phyloP scores from a whole-genome alignment of 1,284 basidiomycete genomes.

The Sporisorium graminicola region DNA sequence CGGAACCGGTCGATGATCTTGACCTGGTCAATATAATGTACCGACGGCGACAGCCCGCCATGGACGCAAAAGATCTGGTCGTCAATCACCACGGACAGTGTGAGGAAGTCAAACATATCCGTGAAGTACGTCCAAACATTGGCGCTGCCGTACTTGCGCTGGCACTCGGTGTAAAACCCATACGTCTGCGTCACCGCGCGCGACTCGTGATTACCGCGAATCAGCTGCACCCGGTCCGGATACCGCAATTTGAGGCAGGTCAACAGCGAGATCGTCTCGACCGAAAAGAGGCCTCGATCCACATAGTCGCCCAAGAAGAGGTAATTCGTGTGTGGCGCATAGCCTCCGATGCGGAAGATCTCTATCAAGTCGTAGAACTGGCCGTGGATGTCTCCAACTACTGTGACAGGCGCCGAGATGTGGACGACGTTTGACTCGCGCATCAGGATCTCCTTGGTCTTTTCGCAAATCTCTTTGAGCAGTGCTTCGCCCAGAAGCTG shows the following conservation, averaged over 20 bases:
- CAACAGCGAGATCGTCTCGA: conserved; percentile 96
- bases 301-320: conserved; percentile 90
- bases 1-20: conserved; percentile 98
- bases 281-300: conserved; percentile 95
- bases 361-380: conserved; percentile 99
- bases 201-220: conserved; percentile 97
- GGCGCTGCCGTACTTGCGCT: conserved; percentile 89
- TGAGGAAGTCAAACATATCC: conserved; percentile 99
- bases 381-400: conserved; percentile 98
- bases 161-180: conserved; percentile 98
- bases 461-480: conserved; percentile 69
- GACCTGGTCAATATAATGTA: conserved; percentile 99
- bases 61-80: conserved; percentile 99
- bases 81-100: conserved; percentile 96
- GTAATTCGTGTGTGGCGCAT: conserved; percentile 96
- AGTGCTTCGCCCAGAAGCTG: conserved; percentile 68
- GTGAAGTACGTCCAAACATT: conserved; percentile 99
- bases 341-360: conserved; percentile 98
- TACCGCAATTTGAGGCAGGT: conserved; percentile 97
- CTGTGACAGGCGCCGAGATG: conserved; percentile 96
- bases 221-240: conserved; percentile 95
- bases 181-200: conserved; percentile 98
- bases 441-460: conserved; percentile 82
- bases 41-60: conserved; percentile 94
- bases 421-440: conserved; percentile 98